Evolutionary conservation across 371 early-diverging fungal species (phyloP), one percentile per base, ranked within the genome.

Genomic region (Basidiobolus meristosporus): DNA sequence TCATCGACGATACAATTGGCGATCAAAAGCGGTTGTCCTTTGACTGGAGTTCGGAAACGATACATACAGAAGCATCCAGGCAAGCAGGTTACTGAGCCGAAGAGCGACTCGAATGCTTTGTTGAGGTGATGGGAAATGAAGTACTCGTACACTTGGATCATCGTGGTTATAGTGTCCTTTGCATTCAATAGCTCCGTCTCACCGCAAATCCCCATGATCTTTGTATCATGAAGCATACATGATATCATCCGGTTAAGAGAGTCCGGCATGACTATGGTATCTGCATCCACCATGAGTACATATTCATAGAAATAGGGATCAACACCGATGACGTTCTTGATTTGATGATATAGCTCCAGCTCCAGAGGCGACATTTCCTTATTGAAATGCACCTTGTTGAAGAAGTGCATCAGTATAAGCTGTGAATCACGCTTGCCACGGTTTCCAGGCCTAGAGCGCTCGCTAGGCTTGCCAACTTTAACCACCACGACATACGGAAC

Each of bases 361-460:
- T 93, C 93, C 45, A 91, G 61, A 16, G 90, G 86, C 5, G 82
- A 73, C 81, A 92, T 80, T 42, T 87, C 74, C 28, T 63, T 52
- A 47, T 90, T 82, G 60, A 88, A 92, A 56, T 96, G 91, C 7
- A 99, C 86, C 58, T 89, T 87, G 62, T 86, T 85, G 54, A 98
- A 78, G 70, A 98, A 99, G 39, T 82, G 71, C 99, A 99, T 98
- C 50, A 89, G 75, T 40, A 99, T 77, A 59, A 99, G 77, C 68
- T 99, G 99, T 19, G 96, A 91, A 66, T 99, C 99, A 52, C 99
- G 84, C 69, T 99, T 99, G 50, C 99, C 99, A 33, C 99, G 68
- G 57, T 99, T 99, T n/a, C 95, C 97, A 7, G 90, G 77, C 52
- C 80, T 83, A 39, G 67, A 64, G 41, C 73, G 67, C 53, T 86